Evolutionary conservation across 169 alveolate species (phyloP), one percentile per base, ranked within the genome.

Genomic region (Plasmodium knowlesi): DNA sequence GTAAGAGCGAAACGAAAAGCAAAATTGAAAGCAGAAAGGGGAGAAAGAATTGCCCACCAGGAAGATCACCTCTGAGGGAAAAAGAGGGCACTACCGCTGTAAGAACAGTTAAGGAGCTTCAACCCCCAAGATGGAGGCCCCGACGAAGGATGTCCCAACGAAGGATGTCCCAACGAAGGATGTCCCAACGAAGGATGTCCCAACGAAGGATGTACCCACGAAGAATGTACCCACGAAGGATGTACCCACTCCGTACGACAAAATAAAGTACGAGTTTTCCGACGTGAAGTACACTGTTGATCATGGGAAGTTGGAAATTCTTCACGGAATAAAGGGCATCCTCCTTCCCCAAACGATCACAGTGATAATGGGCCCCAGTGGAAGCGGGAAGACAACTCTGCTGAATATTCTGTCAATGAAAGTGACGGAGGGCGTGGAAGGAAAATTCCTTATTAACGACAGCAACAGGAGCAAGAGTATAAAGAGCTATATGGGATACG

Each of bases 341-440:
- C 43, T 86, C 1, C 67, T 86, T 2, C 97, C 97, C 2, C 16
- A 88, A 53, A 81, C 80, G 8, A 74, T 95, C 25, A 82, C 93
- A 28, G 93, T 95, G 30, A 57, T 95, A 14, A 73, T 95, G 92
- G 98, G 98, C 19, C 95, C 94, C 39, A 86, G 97, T n/a, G 97
- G 97, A 28, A 94, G 97, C 10, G 97, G 98, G 6, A 96, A 95
- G 82, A 95, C 97, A 57, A 96, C 97, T 12, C 92, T 95, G 93
- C 53, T 96, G 70, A 96, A 95, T 74, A 89, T 95, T 46, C 91
- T 96, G 54, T 92, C 95, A 19, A 80, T 80, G 96, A 81, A 95
- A 82, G 88, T 82, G 82, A 72, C 93, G 6, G 92, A 82, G 14
- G 93, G 93, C 14, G 93, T 84, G 16, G 82, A 84, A 28, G 92